Evolutionary conservation across 2,329 filamentous ascomycete species (phyloP).

Genomic region (Aspergillus sp.): DNA sequence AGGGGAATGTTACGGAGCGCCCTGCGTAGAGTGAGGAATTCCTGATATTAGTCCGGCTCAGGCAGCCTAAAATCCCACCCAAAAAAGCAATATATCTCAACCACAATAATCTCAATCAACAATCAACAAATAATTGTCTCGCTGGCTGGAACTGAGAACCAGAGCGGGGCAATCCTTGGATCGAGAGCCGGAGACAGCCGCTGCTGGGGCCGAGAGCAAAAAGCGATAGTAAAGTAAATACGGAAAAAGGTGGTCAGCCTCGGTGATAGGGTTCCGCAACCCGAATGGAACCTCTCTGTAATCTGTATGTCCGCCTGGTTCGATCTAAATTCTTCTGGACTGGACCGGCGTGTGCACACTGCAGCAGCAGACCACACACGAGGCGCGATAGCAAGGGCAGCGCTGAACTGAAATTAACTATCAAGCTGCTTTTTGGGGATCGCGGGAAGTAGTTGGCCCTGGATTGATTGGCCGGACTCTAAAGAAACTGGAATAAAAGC

Average conservation of each 20-base stretch:
- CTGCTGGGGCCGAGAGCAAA: slow-evolving; percentile 5
- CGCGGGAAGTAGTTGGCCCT: not conserved
- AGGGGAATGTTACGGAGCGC: slow-evolving; percentile 1
- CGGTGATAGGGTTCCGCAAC: not conserved
- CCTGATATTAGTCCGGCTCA: not conserved
- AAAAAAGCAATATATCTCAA: slow-evolving; percentile 3
- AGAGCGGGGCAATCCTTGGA: slow-evolving; percentile 18
- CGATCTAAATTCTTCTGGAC: not conserved
- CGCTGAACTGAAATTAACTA: not conserved
- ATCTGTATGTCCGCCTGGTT: not conserved
- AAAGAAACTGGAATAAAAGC: not conserved
- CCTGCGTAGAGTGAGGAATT: not conserved
- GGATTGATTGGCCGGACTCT: not conserved
- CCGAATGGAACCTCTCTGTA: not conserved
- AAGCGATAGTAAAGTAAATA: not conserved
- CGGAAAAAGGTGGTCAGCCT: not conserved
- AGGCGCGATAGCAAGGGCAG: not conserved
- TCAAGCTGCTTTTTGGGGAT: not conserved
- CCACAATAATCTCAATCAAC: not conserved
- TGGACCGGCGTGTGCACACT: not conserved
- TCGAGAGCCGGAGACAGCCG: slow-evolving; percentile 15
- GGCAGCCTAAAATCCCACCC: not conserved
- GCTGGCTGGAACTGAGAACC: slow-evolving; percentile 6
- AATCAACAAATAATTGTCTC: too few species aligned
- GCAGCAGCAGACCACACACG: not conserved